phyloP scores from a whole-genome alignment of 495 filamentous ascomycete species.

The Penicillium verhagenii region DNA sequence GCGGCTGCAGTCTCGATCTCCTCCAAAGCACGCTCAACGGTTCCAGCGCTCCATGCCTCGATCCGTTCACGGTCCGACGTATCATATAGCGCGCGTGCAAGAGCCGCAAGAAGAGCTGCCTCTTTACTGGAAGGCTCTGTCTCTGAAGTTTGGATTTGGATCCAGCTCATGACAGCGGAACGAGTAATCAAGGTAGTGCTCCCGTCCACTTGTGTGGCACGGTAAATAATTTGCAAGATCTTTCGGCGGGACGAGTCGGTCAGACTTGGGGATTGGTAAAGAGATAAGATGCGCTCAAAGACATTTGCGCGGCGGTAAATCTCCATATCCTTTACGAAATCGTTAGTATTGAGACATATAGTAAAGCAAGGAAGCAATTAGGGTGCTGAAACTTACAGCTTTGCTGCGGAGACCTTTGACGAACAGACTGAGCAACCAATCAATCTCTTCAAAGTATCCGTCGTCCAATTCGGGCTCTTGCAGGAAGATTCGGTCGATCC shows the following conservation, averaged over 20 bases:
- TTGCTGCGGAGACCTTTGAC: conserved; percentile 64
- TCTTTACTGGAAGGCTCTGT: conserved; percentile 42
- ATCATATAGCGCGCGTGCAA: conserved; percentile 64
- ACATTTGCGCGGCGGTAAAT: conserved; percentile 79
- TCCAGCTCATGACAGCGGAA: conserved; percentile 79
- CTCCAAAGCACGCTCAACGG: conserved; percentile 33
- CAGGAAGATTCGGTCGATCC: conserved; percentile 69
- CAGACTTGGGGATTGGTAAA: conserved; percentile 67
- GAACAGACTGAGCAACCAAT: conserved; percentile 79
- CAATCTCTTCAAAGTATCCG: conserved; percentile 69
- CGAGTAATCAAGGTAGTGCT: conserved; percentile 84
- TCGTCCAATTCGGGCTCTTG: conserved; percentile 71
- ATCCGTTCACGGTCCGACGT: conserved; percentile 69
- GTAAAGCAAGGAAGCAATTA: not conserved
- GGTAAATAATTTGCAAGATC: conserved; percentile 71
- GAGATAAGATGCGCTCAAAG: conserved; percentile 72
- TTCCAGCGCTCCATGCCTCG: conserved; percentile 62
- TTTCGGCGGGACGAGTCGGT: conserved; percentile 58
- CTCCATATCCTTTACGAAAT: conserved; percentile 60
- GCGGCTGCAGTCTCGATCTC: conserved; percentile 19
- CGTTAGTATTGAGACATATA: conserved; percentile 5
- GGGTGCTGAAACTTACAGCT: conserved; percentile 34
- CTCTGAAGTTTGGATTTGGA: conserved; percentile 55
- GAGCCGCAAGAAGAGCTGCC: conserved; percentile 47
- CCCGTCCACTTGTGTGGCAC: conserved; percentile 69